A percentile compares a stretch with the other conserved stretches of the same genome.
Conservation (phyloP, 768 basidiomycete genomes). For the Podaxis sp. region DNA sequence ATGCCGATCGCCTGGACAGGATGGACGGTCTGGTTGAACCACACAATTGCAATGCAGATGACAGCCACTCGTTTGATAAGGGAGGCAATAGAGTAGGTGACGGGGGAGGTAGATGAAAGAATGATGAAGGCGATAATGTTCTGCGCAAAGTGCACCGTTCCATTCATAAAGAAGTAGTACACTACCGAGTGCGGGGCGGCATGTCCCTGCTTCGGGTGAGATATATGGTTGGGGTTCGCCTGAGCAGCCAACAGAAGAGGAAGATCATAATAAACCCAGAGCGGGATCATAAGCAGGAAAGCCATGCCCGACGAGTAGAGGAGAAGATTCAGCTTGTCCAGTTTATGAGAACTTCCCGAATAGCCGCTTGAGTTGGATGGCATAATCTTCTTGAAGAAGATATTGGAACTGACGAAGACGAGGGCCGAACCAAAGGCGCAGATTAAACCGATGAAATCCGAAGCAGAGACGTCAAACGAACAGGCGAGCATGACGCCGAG, state of each 20-base stretch:
- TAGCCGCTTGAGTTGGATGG: slow-evolving; percentile 54
- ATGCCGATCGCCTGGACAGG: slow-evolving; percentile 90
- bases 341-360: slow-evolving; percentile 57
- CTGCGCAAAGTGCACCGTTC: slow-evolving; percentile 93
- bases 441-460: slow-evolving; percentile 82
- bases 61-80: slow-evolving; percentile 97
- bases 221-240: slow-evolving; percentile 37
- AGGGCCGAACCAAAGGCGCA: slow-evolving; percentile 97
- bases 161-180: slow-evolving; percentile 90
- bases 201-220: slow-evolving; percentile 45
- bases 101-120: slow-evolving; percentile 92
- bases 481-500: slow-evolving; percentile 97
- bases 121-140: slow-evolving; percentile 98
- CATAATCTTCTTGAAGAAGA: slow-evolving; percentile 99
- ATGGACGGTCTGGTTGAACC: slow-evolving; percentile 90
- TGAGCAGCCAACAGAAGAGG: slow-evolving; percentile 55
- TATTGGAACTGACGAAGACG: slow-evolving; percentile 97
- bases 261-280: slow-evolving; percentile 91
- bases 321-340: slow-evolving; percentile 96
- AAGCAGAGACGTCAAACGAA: slow-evolving; percentile 88
- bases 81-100: slow-evolving; percentile 98
- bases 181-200: slow-evolving; percentile 58
- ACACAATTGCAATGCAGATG: slow-evolving; percentile 95
- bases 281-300: slow-evolving; percentile 92
- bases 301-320: slow-evolving; percentile 94